These are phyloP conservation scores for Solanum sitiens DNA, from an alignment of 257 asterid species.

Conservation along the genomic window DNA sequence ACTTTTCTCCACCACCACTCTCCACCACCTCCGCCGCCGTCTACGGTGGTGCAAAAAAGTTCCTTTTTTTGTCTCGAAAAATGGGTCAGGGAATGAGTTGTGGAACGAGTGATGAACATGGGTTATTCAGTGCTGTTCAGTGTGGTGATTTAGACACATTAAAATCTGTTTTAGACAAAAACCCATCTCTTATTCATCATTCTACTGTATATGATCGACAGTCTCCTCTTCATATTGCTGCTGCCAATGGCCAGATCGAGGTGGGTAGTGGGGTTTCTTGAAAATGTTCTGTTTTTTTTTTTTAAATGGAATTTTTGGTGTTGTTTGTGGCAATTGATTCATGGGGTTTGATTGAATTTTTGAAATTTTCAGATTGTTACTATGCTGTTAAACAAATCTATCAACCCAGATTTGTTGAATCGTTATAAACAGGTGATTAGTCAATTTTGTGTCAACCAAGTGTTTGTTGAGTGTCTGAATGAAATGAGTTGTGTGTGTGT, in stretches of 20 bases:
- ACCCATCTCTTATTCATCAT: constrained; percentile 38
- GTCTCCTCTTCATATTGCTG: constrained; percentile 83
- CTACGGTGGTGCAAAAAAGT: constrained; percentile 39
- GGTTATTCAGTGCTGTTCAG: constrained; percentile 64
- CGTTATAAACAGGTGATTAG: constrained; percentile 64
- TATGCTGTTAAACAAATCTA: constrained; percentile 64
- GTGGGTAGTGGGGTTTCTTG: constrained; percentile 40
- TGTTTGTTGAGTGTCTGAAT: not conserved
- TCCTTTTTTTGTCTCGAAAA: not conserved
- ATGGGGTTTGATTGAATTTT: constrained; percentile 6
- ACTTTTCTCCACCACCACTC: not conserved
- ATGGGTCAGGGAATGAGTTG: constrained; percentile 99
- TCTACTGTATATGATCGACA: constrained; percentile 62
- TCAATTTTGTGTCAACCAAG: not conserved
- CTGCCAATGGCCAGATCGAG: constrained; percentile 99
- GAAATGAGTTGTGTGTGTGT: not conserved
- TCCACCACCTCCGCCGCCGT: constrained; percentile 20
- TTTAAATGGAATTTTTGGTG: not conserved
- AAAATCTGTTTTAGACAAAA: constrained; percentile 32
- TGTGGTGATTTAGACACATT: constrained; percentile 56
- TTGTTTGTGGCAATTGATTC: not conserved
- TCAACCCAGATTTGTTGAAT: constrained; percentile 73
- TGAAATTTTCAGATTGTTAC: constrained; percentile 49
- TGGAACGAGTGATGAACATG: constrained; percentile 55
- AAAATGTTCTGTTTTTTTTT: not conserved